phyloP scores from a whole-genome alignment of 441 rosid species.

The Pelargonium citronellum region DNA sequence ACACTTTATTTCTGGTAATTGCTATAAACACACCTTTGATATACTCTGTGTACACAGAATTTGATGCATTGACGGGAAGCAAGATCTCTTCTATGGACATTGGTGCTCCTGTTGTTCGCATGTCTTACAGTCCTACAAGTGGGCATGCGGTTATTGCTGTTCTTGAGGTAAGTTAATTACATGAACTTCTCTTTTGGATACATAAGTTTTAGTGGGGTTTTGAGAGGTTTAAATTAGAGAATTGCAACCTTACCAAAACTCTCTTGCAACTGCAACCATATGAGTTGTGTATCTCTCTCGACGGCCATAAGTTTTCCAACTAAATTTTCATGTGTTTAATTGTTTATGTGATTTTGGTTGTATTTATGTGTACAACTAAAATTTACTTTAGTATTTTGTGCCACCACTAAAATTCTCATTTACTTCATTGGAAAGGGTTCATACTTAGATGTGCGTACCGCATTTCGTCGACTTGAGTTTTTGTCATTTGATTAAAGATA shows the following conservation, averaged over 20 bases:
- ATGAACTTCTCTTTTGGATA: not conserved
- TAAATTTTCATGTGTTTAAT: not conserved
- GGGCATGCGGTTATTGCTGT: constrained; percentile 80
- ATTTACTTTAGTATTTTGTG: not conserved
- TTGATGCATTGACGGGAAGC: constrained; percentile 89
- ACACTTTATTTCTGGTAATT: too few relatives aligned
- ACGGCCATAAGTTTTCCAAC: too few relatives aligned
- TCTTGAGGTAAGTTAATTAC: constrained; percentile 53
- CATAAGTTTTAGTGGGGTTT: too few relatives aligned
- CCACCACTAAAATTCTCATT: not conserved
- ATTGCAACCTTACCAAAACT: not conserved
- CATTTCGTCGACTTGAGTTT: not conserved
- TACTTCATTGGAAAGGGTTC: not conserved
- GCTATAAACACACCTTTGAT: too few relatives aligned
- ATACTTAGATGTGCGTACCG: not conserved
- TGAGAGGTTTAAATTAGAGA: too few relatives aligned
- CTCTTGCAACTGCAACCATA: not conserved
- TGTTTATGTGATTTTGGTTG: not conserved
- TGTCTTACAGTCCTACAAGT: constrained; percentile 79
- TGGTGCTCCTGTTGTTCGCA: constrained; percentile 76
- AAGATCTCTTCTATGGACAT: constrained; percentile 75
- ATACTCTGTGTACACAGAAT: constrained; percentile 42
- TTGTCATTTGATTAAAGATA: not conserved
- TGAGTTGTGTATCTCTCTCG: too few relatives aligned
- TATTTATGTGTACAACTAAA: not conserved